phyloP scores from a whole-genome alignment of 2,329 filamentous ascomycete genomes.

The Penicillium sp. region DNA sequence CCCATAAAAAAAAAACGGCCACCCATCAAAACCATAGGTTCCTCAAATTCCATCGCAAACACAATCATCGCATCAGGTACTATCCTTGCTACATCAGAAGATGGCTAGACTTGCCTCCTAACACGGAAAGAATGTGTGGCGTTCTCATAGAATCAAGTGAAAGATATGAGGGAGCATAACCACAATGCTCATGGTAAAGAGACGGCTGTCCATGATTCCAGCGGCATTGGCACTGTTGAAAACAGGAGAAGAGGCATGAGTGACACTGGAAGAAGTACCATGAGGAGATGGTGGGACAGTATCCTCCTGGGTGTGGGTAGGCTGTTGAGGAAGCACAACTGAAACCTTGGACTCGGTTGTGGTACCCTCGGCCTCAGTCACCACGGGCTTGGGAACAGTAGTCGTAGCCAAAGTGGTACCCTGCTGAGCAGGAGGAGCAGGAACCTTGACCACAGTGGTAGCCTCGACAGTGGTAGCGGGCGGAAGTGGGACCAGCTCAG shows the following conservation, averaged over 20 bases:
- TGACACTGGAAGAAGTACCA: neutral
- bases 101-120: neutral
- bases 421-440: neutral
- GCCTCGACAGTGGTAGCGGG: neutral
- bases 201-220: neutral
- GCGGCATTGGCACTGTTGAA: constrained; percentile 5
- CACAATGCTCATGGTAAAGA: constrained; percentile 5
- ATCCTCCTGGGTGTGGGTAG: neutral
- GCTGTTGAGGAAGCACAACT: neutral
- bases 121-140: neutral
- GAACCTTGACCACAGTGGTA: constrained; percentile 3
- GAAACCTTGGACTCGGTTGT: neutral
- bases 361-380: neutral
- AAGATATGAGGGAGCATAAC: neutral
- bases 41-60: neutral
- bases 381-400: neutral
- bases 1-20: constrained; percentile 1
- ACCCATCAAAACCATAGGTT: neutral
- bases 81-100: neutral
- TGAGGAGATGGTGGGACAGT: neutral
- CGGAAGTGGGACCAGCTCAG: constrained; percentile 4
- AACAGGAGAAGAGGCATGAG: neutral
- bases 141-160: neutral
- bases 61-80: neutral
- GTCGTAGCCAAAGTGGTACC: neutral